Conservation (phyloP, 805 yeast species). For the Saccharomycopsis capsularis region DNA sequence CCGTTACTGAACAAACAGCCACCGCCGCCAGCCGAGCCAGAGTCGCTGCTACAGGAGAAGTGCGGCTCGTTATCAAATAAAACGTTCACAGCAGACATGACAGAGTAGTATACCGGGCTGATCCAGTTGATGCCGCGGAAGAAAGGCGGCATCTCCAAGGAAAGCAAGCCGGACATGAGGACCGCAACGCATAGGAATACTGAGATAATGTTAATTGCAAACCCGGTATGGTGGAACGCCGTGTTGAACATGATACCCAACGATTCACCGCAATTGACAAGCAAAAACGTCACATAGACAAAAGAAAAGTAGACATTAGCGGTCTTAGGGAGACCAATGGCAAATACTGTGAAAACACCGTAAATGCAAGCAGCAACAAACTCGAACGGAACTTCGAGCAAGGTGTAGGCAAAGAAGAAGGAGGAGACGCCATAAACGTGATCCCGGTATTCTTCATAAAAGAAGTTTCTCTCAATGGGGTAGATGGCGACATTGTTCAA, state of each 20-base stretch:
- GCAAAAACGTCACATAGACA: slow-evolving; percentile 45
- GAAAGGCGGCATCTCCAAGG: slow-evolving; percentile 65
- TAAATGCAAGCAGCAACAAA: slow-evolving; percentile 51
- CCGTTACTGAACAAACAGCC: slow-evolving; percentile 51
- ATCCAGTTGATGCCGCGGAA: slow-evolving; percentile 65
- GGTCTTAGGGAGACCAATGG: slow-evolving; percentile 64
- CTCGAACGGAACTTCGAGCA: slow-evolving; percentile 66
- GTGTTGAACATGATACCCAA: slow-evolving; percentile 78
- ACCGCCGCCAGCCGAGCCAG: slow-evolving; percentile 22
- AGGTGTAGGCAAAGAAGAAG: slow-evolving; percentile 52
- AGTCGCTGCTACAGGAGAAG: slow-evolving; percentile 40
- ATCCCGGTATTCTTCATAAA: slow-evolving; percentile 74
- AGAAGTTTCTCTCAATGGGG: slow-evolving; percentile 65
- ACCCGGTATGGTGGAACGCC: slow-evolving; percentile 64
- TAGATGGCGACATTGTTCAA: slow-evolving; percentile 69
- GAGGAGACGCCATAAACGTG: slow-evolving; percentile 59
- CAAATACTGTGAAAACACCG: slow-evolving; percentile 57
- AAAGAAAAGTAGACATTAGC: slow-evolving; percentile 61
- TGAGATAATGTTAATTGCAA: slow-evolving; percentile 70
- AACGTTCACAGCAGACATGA: slow-evolving; percentile 50
- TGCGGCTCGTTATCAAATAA: slow-evolving; percentile 45
- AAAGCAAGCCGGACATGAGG: slow-evolving; percentile 80
- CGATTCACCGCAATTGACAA: slow-evolving; percentile 74
- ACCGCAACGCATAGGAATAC: slow-evolving; percentile 62
- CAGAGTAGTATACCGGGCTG: slow-evolving; percentile 73